phyloP scores from a whole-genome alignment of 768 basidiomycete genomes.

The Boletus tylopilopsis region DNA sequence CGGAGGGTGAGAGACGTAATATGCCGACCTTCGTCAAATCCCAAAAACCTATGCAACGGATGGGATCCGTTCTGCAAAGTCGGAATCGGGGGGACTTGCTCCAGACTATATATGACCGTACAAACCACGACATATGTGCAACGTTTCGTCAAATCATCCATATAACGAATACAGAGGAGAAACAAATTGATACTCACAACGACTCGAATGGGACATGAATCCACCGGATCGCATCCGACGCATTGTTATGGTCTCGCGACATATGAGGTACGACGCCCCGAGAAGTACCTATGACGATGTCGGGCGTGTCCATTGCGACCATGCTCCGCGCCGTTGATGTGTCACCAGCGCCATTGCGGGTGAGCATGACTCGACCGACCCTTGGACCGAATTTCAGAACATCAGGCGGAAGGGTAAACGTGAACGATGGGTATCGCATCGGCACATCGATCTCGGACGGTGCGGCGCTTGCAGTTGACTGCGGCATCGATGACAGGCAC shows the following conservation, averaged over 20 bases:
- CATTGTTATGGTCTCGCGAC: conserved; percentile 54
- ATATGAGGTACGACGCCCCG: conserved; percentile 75
- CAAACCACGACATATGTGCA: neutral
- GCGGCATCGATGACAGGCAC: conserved; percentile 6
- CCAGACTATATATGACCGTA: conserved; percentile 43
- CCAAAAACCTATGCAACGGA: conserved; percentile 66
- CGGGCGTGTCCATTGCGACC: conserved; percentile 56
- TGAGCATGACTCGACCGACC: conserved; percentile 19
- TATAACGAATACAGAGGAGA: neutral
- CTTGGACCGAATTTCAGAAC: conserved; percentile 25
- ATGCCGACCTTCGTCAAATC: conserved; percentile 45
- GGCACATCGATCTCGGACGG: neutral
- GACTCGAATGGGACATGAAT: conserved; percentile 74
- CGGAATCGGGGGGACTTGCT: conserved; percentile 63
- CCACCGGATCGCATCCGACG: conserved; percentile 53
- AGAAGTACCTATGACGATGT: conserved; percentile 57
- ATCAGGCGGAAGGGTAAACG: conserved; percentile 11
- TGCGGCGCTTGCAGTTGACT: neutral
- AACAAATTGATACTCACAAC: conserved; percentile 56
- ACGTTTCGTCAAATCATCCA: neutral
- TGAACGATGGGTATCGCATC: conserved; percentile 13
- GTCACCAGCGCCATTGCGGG: conserved; percentile 1
- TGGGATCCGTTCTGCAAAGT: conserved; percentile 48
- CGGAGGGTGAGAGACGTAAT: conserved; percentile 59
- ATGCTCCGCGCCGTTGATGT: neutral